These are phyloP conservation scores for Jaminaea rosea DNA, from an alignment of 1,284 basidiomycete genomes.

Conservation along the genomic window DNA sequence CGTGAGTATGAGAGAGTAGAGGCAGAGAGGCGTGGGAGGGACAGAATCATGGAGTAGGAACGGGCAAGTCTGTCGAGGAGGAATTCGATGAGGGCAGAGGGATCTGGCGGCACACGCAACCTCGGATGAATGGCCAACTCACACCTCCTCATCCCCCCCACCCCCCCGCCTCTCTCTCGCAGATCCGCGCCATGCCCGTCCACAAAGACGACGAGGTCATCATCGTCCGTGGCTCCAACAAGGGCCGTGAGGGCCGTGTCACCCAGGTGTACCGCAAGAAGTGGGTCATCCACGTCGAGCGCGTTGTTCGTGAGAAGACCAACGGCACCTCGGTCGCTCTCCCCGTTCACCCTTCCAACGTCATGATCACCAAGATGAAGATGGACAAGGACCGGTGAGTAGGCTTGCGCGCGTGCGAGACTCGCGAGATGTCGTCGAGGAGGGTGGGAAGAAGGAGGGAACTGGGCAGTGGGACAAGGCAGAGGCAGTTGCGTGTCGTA, in stretches of 20 bases:
- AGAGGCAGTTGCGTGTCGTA: too few species aligned
- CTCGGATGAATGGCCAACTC: background rate
- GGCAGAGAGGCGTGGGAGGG: background rate
- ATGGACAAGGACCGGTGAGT: conserved; percentile 45
- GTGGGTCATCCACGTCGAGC: conserved; percentile 98
- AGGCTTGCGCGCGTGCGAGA: background rate
- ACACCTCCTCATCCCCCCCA: too few species aligned
- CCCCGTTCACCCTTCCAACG: conserved; percentile 93
- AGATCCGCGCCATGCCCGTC: conserved; percentile 86
- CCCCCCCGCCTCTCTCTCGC: conserved; percentile 19
- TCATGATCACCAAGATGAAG: conserved; percentile 61
- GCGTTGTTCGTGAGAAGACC: conserved; percentile 94
- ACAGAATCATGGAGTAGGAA: too few species aligned
- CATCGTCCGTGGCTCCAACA: conserved; percentile 68
- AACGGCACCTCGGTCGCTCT: conserved; percentile 90
- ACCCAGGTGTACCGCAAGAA: conserved; percentile 89
- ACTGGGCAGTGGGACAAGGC: background rate
- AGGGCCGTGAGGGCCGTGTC: conserved; percentile 64
- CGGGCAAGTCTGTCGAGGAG: background rate
- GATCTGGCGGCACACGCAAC: background rate
- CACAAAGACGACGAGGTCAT: conserved; percentile 98
- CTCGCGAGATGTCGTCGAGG: background rate
- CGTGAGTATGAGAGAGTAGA: conserved; percentile 55
- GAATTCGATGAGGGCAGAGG: background rate
- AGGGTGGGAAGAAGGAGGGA: background rate